Percentiles rank a stretch among this genome's conserved stretches.
Evolutionary conservation across 2,329 filamentous ascomycete genomes (phyloP).

Genomic region (Aureobasidium subglaciale): DNA sequence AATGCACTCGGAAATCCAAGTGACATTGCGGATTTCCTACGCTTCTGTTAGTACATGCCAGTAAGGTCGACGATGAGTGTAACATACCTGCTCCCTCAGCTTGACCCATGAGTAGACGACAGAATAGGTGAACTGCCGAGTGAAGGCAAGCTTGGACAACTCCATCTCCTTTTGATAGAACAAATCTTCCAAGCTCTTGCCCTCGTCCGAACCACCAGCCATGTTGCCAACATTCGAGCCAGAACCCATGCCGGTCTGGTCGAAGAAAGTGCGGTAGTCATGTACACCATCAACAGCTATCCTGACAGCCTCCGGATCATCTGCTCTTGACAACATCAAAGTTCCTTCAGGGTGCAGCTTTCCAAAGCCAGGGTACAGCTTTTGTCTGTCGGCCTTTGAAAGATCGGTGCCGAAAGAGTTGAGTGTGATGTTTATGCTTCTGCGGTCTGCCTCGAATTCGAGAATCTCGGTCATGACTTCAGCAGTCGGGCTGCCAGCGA

Average conservation of each 20-base stretch:
- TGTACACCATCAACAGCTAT: slow-evolving; percentile 86
- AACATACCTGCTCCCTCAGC: slow-evolving; percentile 82
- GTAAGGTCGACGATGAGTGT: not conserved
- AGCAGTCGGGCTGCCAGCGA: slow-evolving; percentile 79
- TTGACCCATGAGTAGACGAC: slow-evolving; percentile 98
- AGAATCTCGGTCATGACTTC: slow-evolving; percentile 95
- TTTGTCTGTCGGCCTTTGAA: slow-evolving; percentile 86
- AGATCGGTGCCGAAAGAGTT: slow-evolving; percentile 98
- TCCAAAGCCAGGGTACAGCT: slow-evolving; percentile 90
- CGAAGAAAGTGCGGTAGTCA: slow-evolving; percentile 95
- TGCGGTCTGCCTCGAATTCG: slow-evolving; percentile 91
- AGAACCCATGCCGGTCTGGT: slow-evolving; percentile 68
- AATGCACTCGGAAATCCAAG: slow-evolving; percentile 99
- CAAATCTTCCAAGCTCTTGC: slow-evolving; percentile 88
- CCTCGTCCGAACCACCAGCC: slow-evolving; percentile 71
- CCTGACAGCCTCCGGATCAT: slow-evolving; percentile 88
- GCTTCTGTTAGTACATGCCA: slow-evolving; percentile 22
- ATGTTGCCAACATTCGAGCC: slow-evolving; percentile 73
- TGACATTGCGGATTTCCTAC: slow-evolving; percentile 98
- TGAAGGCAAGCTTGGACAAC: slow-evolving; percentile 90
- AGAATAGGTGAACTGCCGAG: slow-evolving; percentile 87
- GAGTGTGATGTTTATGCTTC: slow-evolving; percentile 97
- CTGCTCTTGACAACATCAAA: slow-evolving; percentile 86
- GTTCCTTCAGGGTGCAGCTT: slow-evolving; percentile 90
- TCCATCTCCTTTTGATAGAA: slow-evolving; percentile 99